Percentiles rank a stretch among this genome's conserved stretches.
These are phyloP conservation scores for Phytophthora foliorum DNA, from an alignment of 352 stramenopile genomes.

Conservation along the genomic window DNA sequence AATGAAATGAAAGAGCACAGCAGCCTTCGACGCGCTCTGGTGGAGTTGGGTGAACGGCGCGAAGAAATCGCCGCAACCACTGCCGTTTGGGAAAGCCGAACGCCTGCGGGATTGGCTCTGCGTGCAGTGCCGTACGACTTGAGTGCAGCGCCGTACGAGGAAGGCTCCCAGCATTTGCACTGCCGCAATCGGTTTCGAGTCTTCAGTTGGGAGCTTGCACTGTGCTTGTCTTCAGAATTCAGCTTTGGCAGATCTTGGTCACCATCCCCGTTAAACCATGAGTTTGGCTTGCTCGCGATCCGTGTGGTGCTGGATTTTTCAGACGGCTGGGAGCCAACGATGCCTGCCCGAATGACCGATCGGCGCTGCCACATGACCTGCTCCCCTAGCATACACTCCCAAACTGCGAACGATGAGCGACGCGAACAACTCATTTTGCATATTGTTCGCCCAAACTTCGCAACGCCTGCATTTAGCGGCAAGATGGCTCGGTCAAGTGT, in stretches of 20 bases:
- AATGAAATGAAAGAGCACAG: neutral
- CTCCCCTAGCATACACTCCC: neutral
- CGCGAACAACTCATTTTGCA: neutral
- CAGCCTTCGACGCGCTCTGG: too few relatives aligned
- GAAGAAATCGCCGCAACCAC: neutral
- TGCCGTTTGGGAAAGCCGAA: neutral
- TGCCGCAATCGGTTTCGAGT: neutral
- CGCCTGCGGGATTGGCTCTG: constrained; percentile 8
- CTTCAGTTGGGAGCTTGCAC: constrained; percentile 4
- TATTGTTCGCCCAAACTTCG: constrained; percentile 3
- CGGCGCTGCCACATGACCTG: neutral
- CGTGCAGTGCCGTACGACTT: constrained; percentile 5
- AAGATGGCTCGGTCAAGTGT: constrained; percentile 10
- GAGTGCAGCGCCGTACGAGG: constrained; percentile 9
- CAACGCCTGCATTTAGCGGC: neutral
- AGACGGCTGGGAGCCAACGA: constrained; percentile 13
- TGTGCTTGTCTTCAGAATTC: constrained; percentile 18
- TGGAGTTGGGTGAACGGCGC: neutral
- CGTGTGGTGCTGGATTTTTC: constrained; percentile 23
- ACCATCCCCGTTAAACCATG: constrained; percentile 8
- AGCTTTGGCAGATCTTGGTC: constrained; percentile 14
- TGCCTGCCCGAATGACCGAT: constrained; percentile 11
- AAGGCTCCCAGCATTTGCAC: constrained; percentile 9
- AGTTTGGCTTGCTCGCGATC: constrained; percentile 1
- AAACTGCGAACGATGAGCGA: neutral